Evolutionary conservation across 2,329 filamentous ascomycete genomes (phyloP), one percentile per base, ranked within the genome.

Genomic region (Seiridium cupressi): DNA sequence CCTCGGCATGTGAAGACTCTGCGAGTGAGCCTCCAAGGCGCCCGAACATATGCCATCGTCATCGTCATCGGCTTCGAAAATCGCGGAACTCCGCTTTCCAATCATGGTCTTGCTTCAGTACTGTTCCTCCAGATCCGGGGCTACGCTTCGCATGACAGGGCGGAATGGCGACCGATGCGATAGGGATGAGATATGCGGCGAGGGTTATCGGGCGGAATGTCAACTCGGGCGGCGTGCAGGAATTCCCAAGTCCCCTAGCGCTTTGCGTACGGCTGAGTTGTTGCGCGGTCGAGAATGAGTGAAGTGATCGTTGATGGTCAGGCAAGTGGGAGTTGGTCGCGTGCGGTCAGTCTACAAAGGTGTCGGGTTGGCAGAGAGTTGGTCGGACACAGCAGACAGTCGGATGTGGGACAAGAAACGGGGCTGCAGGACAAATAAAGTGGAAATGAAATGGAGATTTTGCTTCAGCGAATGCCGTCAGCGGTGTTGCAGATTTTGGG

Each of bases 1-100:
- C 59, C 68, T 66, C 34, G 69, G 60, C 55, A 68, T 65, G 40
- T 68, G 66, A 55, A 65, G 60, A 40, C 58, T 64, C 38, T 66
- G 64, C 31, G 65, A 61, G 35, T 66, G 67, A 42, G 63, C 11
- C 18, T 72, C 70, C 57, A 69, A 70, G 13, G 68, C 11, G 61
- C 67, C 61, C 51, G 59, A 58, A 42, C 59, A 55, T 32, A 53
- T 61, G 9, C 49, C 48, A 8, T 53, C 49, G 57, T 59, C 9
- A 34, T 51, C 48, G 26, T 72, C 69, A 48, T 68, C 68, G 60
- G 66, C 61, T 11, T 63, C 64, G 57, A 69, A 70, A 10, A 60
- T 46, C 47, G 61, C 51, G 13, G 68, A 57, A 44, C 69, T 66
- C 61, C 64, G 66, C 34, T 64, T 57, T 55, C 65, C 64, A 59